A percentile compares a stretch with the other conserved stretches of the same genome.
Conservation (phyloP, 768 basidiomycete species). For the Termitomyces sp. region DNA sequence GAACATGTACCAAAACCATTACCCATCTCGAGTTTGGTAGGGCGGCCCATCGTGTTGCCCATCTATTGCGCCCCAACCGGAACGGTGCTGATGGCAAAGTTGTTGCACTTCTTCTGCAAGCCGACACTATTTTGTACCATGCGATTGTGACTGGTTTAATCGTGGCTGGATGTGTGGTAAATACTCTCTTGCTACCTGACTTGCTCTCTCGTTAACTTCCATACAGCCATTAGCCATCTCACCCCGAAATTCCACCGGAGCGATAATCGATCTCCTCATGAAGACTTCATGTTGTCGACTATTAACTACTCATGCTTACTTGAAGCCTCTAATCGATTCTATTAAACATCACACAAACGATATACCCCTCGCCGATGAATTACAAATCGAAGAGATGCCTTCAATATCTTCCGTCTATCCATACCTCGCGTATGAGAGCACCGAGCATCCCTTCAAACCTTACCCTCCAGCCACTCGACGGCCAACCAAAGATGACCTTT, state of each 20-base stretch:
- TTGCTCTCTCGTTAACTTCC: neutral
- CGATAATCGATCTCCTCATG: constrained; percentile 28
- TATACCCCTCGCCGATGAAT: constrained; percentile 12
- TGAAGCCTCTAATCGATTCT: constrained; percentile 22
- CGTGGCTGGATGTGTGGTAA: constrained; percentile 29
- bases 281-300: constrained; percentile 33
- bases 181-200: neutral
- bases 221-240: constrained; percentile 36
- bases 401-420: constrained; percentile 12
- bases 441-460: constrained; percentile 4
- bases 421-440: constrained; percentile 10
- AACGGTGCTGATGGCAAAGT: constrained; percentile 24
- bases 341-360: constrained; percentile 17
- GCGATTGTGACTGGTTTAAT: constrained; percentile 32
- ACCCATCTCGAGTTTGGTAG: constrained; percentile 38
- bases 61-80: constrained; percentile 29
- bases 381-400: constrained; percentile 28
- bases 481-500: constrained; percentile 10
- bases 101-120: constrained; percentile 30
- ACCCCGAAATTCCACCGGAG: constrained; percentile 31
- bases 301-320: constrained; percentile 26
- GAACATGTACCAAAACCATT: constrained; percentile 18
- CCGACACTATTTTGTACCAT: constrained; percentile 34
- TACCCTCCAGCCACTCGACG: constrained; percentile 8
- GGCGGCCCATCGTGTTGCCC: constrained; percentile 38